These are phyloP conservation scores for Pyronema domesticum DNA, from an alignment of 495 filamentous ascomycete species.

Conservation along the genomic window DNA sequence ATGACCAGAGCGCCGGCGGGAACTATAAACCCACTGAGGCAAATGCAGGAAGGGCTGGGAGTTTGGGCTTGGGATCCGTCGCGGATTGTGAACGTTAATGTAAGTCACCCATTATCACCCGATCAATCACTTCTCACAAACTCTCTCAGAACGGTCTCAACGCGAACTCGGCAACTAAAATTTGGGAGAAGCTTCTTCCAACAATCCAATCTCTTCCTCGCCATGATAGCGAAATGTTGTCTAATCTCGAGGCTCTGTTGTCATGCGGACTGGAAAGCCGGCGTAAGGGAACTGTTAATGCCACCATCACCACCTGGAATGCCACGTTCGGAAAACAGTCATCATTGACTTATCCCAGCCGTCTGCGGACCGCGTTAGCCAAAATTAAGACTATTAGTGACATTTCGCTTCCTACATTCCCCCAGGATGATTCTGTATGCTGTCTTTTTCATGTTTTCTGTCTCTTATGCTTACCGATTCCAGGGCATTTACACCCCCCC, in stretches of 20 bases:
- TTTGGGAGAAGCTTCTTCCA: slow-evolving; percentile 11
- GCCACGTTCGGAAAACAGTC: slow-evolving; percentile 35
- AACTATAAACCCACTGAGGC: slow-evolving; percentile 24
- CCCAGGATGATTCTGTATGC: slow-evolving; percentile 28
- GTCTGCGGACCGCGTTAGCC: slow-evolving; percentile 33
- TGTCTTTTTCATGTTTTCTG: neutral
- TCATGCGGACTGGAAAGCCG: slow-evolving; percentile 38
- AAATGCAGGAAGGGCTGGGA: slow-evolving; percentile 40
- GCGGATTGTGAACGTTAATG: slow-evolving; percentile 12
- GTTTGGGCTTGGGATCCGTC: slow-evolving; percentile 43
- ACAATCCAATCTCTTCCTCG: slow-evolving; percentile 12
- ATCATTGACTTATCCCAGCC: slow-evolving; percentile 29
- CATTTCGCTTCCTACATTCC: slow-evolving; percentile 31
- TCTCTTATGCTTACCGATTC: slow-evolving; percentile 6
- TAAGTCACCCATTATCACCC: neutral
- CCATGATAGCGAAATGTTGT: slow-evolving; percentile 29
- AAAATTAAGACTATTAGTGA: slow-evolving; percentile 31
- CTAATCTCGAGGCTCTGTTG: slow-evolving; percentile 35
- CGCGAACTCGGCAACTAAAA: neutral
- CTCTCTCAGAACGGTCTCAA: neutral
- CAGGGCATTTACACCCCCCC: slow-evolving; percentile 23
- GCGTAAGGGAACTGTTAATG: slow-evolving; percentile 35
- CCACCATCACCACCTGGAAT: slow-evolving; percentile 42
- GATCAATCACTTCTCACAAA: neutral
- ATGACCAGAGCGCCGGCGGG: slow-evolving; percentile 26